Conservation (phyloP, 2,329 filamentous ascomycete species). For the Ceratocystis cacaofunesta region DNA sequence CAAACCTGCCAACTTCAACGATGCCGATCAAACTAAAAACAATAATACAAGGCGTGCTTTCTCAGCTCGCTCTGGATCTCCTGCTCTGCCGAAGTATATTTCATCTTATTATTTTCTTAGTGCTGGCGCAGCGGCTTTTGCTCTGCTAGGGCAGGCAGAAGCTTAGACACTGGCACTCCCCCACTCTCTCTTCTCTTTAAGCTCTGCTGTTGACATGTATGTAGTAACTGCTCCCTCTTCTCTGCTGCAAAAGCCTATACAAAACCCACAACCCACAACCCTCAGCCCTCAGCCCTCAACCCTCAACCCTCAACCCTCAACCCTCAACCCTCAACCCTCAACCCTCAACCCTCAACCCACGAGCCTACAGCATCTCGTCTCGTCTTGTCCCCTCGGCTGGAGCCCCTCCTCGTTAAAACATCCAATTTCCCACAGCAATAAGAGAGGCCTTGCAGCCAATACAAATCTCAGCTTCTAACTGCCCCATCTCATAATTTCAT, state of each 20-base stretch:
- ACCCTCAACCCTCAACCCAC: neutral
- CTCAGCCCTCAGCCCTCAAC: too few species aligned
- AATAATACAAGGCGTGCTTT: neutral
- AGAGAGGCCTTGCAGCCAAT: neutral
- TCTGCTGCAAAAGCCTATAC: too few species aligned
- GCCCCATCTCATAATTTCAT: neutral
- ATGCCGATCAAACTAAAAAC: neutral
- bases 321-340: neutral
- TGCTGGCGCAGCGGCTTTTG: too few species aligned
- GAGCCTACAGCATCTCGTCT: neutral
- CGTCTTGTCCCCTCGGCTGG: neutral
- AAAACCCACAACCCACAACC: neutral
- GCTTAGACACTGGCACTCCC: too few species aligned
- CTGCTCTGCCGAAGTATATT: too few species aligned
- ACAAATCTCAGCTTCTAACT: neutral
- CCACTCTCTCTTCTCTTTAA: too few species aligned
- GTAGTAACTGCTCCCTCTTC: too few species aligned
- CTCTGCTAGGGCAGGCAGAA: too few species aligned
- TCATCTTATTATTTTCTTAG: too few species aligned
- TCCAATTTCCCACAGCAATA: neutral
- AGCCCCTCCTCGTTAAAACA: neutral
- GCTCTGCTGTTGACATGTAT: too few species aligned
- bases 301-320: neutral
- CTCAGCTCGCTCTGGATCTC: neutral
- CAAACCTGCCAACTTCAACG: constrained; percentile 1